A percentile compares a stretch with the other conserved stretches of the same genome.
phyloP scores from a whole-genome alignment of 108 stramenopile species.

The Epipyxis sp. region DNA sequence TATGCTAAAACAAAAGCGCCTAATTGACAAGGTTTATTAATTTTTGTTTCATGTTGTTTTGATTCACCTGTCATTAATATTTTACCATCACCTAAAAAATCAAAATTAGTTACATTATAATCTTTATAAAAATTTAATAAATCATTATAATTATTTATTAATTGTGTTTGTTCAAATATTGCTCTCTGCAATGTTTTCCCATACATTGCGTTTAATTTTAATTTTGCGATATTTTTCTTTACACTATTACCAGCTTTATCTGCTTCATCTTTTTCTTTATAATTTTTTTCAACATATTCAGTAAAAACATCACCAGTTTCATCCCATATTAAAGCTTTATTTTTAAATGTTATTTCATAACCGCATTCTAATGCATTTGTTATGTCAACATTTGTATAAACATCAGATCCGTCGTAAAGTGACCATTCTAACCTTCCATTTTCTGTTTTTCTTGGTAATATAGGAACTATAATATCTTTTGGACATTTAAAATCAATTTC shows the following conservation, averaged over 20 bases:
- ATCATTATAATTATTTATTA: slow-evolving; percentile 6
- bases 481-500: slow-evolving; percentile 1
- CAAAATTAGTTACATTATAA: neutral
- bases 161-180: neutral
- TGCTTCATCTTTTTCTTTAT: slow-evolving; percentile 6
- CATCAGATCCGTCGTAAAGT: neutral
- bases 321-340: neutral
- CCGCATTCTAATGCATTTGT: neutral
- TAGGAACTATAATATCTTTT: slow-evolving; percentile 6
- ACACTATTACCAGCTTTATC: neutral
- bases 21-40: slow-evolving; percentile 10
- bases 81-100: neutral
- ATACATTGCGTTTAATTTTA: neutral
- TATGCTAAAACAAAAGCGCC: slow-evolving; percentile 9
- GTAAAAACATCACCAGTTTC: neutral
- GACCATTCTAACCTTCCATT: neutral
- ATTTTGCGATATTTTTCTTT: slow-evolving; percentile 11
- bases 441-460: neutral
- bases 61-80: slow-evolving; percentile 1
- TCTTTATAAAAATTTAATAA: neutral
- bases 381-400: slow-evolving; percentile 7
- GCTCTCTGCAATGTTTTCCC: slow-evolving; percentile 1
- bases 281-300: neutral
- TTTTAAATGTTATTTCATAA: slow-evolving; percentile 2
- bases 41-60: neutral